phyloP scores from a whole-genome alignment of 139 green algal genomes.

The Chlamydomonas schloesseri region DNA sequence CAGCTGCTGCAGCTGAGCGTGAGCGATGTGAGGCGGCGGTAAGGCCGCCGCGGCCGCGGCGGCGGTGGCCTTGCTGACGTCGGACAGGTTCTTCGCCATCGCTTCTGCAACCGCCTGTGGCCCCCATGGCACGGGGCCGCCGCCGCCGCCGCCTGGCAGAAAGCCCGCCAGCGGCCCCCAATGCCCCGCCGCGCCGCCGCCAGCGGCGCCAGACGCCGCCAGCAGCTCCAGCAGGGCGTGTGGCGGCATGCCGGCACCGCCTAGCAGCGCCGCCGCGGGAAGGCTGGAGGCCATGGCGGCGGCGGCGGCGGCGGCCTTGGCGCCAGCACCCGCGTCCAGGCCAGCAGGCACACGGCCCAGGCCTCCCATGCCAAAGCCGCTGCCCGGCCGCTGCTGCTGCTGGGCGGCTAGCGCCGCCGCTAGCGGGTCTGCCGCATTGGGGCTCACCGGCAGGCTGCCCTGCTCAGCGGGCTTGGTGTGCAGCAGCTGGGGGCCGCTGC shows the following conservation, averaged over 20 bases:
- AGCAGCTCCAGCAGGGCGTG: conserved; percentile 5
- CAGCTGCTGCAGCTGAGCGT: not conserved
- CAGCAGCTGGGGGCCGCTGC: too few relatives aligned
- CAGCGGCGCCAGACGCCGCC: not conserved
- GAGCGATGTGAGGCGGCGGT: not conserved
- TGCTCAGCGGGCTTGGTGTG: too few relatives aligned
- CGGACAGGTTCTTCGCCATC: not conserved
- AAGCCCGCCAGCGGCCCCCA: not conserved
- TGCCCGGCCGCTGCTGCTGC: too few relatives aligned
- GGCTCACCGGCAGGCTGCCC: not conserved
- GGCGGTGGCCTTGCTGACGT: conserved; percentile 1
- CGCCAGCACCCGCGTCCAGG: too few relatives aligned
- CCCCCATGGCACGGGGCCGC: not conserved
- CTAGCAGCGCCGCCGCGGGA: too few relatives aligned
- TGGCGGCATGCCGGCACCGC: not conserved
- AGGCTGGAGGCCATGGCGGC: not conserved
- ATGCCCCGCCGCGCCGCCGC: not conserved
- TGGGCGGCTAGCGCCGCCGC: too few relatives aligned
- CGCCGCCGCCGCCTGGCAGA: not conserved
- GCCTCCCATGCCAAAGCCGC: too few relatives aligned
- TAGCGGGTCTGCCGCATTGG: not conserved
- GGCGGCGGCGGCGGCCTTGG: not conserved
- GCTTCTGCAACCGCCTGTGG: not conserved
- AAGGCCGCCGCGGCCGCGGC: not conserved
- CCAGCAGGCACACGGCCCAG: too few relatives aligned